phyloP scores from a whole-genome alignment of 2,329 filamentous ascomycete genomes.

The Neonectria neomacrospora region DNA sequence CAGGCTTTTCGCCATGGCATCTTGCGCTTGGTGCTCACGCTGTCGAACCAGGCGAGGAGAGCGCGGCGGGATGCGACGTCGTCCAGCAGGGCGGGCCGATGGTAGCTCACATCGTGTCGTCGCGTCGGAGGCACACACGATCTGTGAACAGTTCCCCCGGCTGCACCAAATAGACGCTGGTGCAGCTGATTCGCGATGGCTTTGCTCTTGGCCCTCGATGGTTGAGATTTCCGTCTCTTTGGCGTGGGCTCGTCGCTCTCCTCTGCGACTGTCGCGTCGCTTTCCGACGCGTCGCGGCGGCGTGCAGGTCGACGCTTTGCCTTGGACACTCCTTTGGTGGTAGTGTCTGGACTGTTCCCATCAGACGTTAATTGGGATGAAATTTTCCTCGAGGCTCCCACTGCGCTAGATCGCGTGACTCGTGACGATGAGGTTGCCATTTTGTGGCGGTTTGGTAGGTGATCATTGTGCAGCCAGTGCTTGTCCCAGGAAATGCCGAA shows the following conservation, averaged over 20 bases:
- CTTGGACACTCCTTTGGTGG: conserved; percentile 22
- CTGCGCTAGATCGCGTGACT: conserved; percentile 36
- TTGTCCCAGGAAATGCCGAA: neutral
- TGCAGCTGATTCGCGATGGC: conserved; percentile 27
- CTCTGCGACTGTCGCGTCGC: conserved; percentile 35
- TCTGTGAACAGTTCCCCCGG: conserved; percentile 3
- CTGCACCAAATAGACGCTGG: conserved; percentile 31
- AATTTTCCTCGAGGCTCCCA: conserved; percentile 35
- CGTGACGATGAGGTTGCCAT: conserved; percentile 28
- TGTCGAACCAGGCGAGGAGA: conserved; percentile 64
- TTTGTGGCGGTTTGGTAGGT: conserved; percentile 7
- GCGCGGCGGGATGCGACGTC: conserved; percentile 46
- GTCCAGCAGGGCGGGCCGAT: conserved; percentile 61
- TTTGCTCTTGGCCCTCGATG: conserved; percentile 31
- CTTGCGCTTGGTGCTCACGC: conserved; percentile 56
- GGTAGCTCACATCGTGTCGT: conserved; percentile 57
- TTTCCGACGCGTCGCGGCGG: conserved; percentile 37
- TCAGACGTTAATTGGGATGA: conserved; percentile 33
- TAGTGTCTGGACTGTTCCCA: conserved; percentile 13
- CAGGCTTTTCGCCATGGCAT: conserved; percentile 71
- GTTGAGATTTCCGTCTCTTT: conserved; percentile 39
- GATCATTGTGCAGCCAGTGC: neutral
- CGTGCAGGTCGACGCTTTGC: conserved; percentile 30
- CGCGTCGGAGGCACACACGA: conserved; percentile 37
- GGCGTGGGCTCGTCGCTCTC: conserved; percentile 33